Evolutionary conservation across 1,139 yeast species (phyloP).

Genomic region (Candida albicans): DNA sequence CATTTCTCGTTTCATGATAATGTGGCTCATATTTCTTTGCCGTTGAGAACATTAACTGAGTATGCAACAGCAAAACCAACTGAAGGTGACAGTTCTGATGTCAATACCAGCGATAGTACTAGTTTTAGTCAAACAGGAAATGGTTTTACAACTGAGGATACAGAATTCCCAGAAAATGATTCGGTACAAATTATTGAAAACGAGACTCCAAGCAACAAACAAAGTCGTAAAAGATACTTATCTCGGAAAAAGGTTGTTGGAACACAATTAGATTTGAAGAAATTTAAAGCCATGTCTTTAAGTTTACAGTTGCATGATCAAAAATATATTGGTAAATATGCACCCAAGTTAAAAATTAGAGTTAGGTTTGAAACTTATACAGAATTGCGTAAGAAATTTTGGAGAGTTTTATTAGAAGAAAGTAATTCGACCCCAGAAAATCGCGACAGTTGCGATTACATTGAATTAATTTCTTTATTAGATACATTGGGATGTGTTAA

Average conservation of each 20-base stretch:
- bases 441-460: slow-evolving; percentile 41
- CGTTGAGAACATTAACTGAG: slow-evolving; percentile 47
- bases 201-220: slow-evolving; percentile 28
- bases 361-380: slow-evolving; percentile 71
- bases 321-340: slow-evolving; percentile 37
- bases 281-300: slow-evolving; percentile 44
- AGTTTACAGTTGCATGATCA: slow-evolving; percentile 33
- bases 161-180: slow-evolving; percentile 17
- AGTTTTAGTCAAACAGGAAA: slow-evolving; percentile 3
- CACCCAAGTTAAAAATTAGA: slow-evolving; percentile 58
- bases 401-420: slow-evolving; percentile 63
- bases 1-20: slow-evolving; percentile 78
- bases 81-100: not conserved
- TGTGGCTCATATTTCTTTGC: slow-evolving; percentile 64
- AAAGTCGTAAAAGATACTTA: slow-evolving; percentile 28
- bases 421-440: slow-evolving; percentile 40
- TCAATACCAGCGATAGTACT: not conserved
- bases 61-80: slow-evolving; percentile 14
- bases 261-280: slow-evolving; percentile 40
- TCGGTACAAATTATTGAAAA: slow-evolving; percentile 30
- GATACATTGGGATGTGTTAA: slow-evolving; percentile 64
- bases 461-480: slow-evolving; percentile 58
- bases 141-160: slow-evolving; percentile 15
- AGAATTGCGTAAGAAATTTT: slow-evolving; percentile 63
- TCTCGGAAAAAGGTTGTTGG: slow-evolving; percentile 27